Base-by-base conservation (phyloP, 345 rosid genomes). In the Crucihimalaya himalaica region DNA sequence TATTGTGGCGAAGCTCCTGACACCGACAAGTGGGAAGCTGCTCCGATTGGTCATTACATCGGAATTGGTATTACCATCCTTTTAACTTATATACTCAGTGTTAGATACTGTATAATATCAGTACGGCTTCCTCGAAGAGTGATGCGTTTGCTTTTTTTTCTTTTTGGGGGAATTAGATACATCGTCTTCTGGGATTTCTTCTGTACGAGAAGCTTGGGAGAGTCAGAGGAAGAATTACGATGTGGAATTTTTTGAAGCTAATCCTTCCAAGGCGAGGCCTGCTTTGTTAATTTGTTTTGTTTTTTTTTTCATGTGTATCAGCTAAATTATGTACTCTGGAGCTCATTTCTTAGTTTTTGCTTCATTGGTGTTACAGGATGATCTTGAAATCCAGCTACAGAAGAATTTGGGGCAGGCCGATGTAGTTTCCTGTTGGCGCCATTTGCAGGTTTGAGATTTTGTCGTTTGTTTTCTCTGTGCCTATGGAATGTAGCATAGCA, bases 341-440 rank as follows among this genome's bases (percentile, higher is more conserved):
- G 23, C 23, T 10, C 20, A 37, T 18, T 56, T 64, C 19, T 56
- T 71, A 48, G 25, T 13, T 39, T 20, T 2, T 56, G 18, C 63
- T 48, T 52, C 54, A 12, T 63, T 77, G 52, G 32, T 57, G 45
- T 56, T 16, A 52, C 84, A 92, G 98, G 96, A 89, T 28, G 80
- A 70, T 80, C 79, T 95, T 21, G 84, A 84, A 82, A 60, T 31
- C 29, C 81, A 82, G 81, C 73, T 95, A 66, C 81, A 85, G 74
- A 92, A 88, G 73, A 88, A 83, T 59, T 82, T 66, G 8, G 85
- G 78, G 56, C 83, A 85, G 62, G 91, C 86, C 54, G 97, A 92
- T 81, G 71, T 95, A 61, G 96, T 92, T 74, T 95, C 94, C 79
- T 95, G 99, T 80, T 83, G 91, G 80, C 97, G 87, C 78, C 90